Evolutionary conservation across 305 asterid species (phyloP), one percentile per base, ranked within the genome.

Genomic region (Plantago rigida): DNA sequence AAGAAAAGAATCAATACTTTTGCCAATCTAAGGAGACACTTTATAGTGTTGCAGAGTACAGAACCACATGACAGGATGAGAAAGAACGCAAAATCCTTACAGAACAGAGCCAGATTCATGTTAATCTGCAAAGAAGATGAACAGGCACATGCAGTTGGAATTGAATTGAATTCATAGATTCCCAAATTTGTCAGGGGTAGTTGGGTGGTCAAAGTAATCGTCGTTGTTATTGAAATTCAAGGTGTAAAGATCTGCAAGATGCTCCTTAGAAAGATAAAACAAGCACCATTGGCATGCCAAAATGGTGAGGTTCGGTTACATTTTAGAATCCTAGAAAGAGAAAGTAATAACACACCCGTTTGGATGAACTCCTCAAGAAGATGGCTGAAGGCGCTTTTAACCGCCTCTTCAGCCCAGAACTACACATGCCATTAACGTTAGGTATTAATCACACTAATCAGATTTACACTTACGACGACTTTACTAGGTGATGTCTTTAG

Each of bases 391-490:
- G 28, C 9, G 29, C 54, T 50, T 50, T 10, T 50, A 50, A 31
- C 54, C 24, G 19, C 28, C 54, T 11, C 12, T 15, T 50, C 54
- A 50, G 28, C 54, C 28, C 54, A 50, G 19, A 50, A 15, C 54
- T 50, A 50, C 28, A 50, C 19, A 12, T 41, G 51, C 7, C 13
- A 42, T 10, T 17, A 19, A 22, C 42, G 63, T 58, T 15, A 19
- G 31, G 51, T 58, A 42, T 58, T 17, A 75, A 60, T 62, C 71
- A 70, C 50, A 65, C 67, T 67, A 67, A 56, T 63, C 52, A 51
- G 55, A 71, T 76, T 44, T 78, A 75, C 79, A 76, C 41, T 69
- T 68, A 13, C 61, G 22, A 45, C 48, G 22, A 45, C 48, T 63
- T 63, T 60, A 54, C 74, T 65, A 72, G 22, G 60, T 34, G 22